These are phyloP conservation scores for Globisporangium viniferum DNA, from an alignment of 352 stramenopile species.

Conservation along the genomic window DNA sequence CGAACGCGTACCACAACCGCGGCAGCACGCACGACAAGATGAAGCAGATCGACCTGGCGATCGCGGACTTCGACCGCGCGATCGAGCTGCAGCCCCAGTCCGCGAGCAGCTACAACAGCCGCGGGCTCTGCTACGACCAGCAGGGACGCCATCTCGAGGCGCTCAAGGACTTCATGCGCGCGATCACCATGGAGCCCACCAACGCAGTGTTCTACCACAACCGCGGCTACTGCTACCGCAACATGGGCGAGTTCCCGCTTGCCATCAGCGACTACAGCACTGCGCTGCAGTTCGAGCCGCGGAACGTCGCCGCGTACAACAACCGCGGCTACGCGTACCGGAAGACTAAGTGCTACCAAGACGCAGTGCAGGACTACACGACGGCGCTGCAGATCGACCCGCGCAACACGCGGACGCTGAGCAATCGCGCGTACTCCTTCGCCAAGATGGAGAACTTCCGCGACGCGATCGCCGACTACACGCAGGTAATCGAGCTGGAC, in stretches of 20 bases:
- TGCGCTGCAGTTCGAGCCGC: constrained; percentile 57
- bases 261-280: constrained; percentile 67
- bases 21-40: constrained; percentile 82
- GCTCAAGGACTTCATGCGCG: constrained; percentile 68
- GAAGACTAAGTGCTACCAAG: constrained; percentile 64
- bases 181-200: constrained; percentile 57
- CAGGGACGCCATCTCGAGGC: constrained; percentile 56
- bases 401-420: constrained; percentile 75
- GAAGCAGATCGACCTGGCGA: constrained; percentile 48
- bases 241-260: constrained; percentile 69
- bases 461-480: constrained; percentile 76
- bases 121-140: constrained; percentile 75
- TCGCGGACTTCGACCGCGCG: constrained; percentile 65
- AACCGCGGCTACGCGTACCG: constrained; percentile 83
- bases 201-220: constrained; percentile 87
- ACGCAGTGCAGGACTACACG: constrained; percentile 75
- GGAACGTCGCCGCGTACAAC: constrained; percentile 77
- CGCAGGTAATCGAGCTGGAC: constrained; percentile 65
- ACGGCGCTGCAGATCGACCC: constrained; percentile 67
- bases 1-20: constrained; percentile 83
- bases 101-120: constrained; percentile 79
- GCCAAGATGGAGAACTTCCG: constrained; percentile 74
- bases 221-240: constrained; percentile 80
- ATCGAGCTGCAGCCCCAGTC: constrained; percentile 57
- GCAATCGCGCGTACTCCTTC: constrained; percentile 83